Conservation (phyloP, 2,329 filamentous ascomycete genomes). For the Elsinoe perseae region DNA sequence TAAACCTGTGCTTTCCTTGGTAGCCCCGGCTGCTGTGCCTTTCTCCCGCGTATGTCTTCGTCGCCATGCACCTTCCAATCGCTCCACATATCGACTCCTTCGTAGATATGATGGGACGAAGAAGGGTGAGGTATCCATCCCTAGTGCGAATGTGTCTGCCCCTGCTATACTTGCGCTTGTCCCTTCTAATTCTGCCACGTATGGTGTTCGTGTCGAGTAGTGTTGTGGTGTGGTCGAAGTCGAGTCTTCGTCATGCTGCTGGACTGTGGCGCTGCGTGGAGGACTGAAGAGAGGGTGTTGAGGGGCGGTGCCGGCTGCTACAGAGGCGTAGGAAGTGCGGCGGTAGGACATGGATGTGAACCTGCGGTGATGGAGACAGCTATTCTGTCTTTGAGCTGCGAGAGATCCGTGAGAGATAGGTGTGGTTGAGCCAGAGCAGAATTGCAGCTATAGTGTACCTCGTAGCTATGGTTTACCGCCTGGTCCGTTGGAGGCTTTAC, state of each 20-base stretch:
- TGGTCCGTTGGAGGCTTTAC: not conserved
- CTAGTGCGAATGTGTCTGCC: not conserved
- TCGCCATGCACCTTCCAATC: conserved; percentile 48
- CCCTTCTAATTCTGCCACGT: conserved; percentile 8
- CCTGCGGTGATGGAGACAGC: too few species aligned
- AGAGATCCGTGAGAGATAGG: not conserved
- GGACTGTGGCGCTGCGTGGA: conserved; percentile 37
- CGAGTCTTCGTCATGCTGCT: conserved; percentile 48
- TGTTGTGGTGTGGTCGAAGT: conserved; percentile 31
- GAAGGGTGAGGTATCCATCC: conserved; percentile 43
- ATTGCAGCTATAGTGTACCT: not conserved
- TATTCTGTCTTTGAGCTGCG: too few species aligned
- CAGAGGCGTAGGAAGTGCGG: conserved; percentile 55
- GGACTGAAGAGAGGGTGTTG: conserved; percentile 31
- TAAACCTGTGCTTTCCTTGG: too few species aligned
- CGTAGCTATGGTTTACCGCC: conserved; percentile 3
- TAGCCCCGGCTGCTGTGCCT: conserved; percentile 39
- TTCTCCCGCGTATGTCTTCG: conserved; percentile 35
- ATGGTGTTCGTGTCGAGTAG: conserved; percentile 17
- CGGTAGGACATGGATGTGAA: conserved; percentile 32
- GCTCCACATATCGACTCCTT: conserved; percentile 68
- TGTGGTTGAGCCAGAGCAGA: not conserved
- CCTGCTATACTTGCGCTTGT: not conserved
- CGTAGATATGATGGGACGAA: conserved; percentile 79
- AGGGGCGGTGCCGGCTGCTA: conserved; percentile 46